These are phyloP conservation scores for Phytophthora ramorum DNA, from an alignment of 352 stramenopile genomes.

Conservation along the genomic window DNA sequence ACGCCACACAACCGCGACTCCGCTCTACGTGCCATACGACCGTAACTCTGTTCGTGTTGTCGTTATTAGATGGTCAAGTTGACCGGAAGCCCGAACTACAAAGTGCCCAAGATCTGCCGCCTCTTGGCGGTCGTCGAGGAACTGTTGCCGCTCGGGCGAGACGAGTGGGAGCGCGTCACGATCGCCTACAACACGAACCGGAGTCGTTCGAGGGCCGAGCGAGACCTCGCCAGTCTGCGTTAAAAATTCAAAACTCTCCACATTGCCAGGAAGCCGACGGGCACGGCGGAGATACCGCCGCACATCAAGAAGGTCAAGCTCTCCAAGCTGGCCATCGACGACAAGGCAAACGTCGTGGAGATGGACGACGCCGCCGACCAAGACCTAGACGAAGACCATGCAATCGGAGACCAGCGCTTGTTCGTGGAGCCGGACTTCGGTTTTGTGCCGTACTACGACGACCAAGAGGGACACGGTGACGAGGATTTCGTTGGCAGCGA, in stretches of 20 bases:
- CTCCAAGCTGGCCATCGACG: not conserved
- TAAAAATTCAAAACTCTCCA: constrained; percentile 4
- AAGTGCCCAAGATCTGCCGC: not conserved
- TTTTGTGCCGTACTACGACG: not conserved
- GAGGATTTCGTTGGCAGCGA: not conserved
- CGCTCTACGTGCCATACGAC: not conserved
- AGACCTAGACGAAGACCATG: not conserved
- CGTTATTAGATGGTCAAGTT: not conserved
- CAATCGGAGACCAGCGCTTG: not conserved
- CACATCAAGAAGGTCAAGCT: constrained; percentile 3
- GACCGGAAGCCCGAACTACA: constrained; percentile 1
- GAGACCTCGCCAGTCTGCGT: not conserved
- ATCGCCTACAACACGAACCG: constrained; percentile 3
- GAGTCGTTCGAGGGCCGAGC: not conserved
- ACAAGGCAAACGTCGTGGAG: not conserved
- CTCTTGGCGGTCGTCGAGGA: not conserved
- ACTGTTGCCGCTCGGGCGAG: not conserved
- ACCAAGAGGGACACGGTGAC: not conserved
- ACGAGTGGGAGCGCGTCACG: not conserved
- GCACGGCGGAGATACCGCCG: not conserved
- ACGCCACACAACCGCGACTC: not conserved
- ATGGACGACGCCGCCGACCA: not conserved
- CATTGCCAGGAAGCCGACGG: not conserved
- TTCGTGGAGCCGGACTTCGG: not conserved
- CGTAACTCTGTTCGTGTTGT: not conserved